Percentiles rank a stretch among this genome's conserved stretches.
Evolutionary conservation across 345 rosid genomes (phyloP).

Genomic region (Lepidium sativum): DNA sequence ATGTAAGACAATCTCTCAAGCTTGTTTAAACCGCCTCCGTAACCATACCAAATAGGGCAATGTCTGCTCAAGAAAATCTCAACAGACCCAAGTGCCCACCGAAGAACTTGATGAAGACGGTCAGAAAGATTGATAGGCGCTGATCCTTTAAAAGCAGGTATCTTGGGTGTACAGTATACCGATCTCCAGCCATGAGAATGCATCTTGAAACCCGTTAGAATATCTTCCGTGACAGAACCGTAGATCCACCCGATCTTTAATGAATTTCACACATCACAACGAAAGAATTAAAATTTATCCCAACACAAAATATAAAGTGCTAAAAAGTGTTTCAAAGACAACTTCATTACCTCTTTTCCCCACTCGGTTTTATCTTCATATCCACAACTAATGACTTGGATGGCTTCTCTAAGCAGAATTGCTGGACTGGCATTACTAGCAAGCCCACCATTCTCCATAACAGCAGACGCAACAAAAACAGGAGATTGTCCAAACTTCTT

Average conservation of each 20-base stretch:
- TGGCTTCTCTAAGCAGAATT: conserved; percentile 60
- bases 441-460: conserved; percentile 48
- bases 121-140: conserved; percentile 58
- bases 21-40: conserved; percentile 59
- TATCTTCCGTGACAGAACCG: conserved; percentile 59
- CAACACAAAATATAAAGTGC: background rate
- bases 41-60: conserved; percentile 76
- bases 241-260: conserved; percentile 55
- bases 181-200: conserved; percentile 82
- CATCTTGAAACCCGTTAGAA: conserved; percentile 69
- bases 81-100: conserved; percentile 60
- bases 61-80: conserved; percentile 66
- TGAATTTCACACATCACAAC: background rate
- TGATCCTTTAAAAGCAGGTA: conserved; percentile 57
- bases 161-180: conserved; percentile 50
- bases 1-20: conserved; percentile 62
- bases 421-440: conserved; percentile 44
- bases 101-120: conserved; percentile 55
- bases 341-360: conserved; percentile 59
- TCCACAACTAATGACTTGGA: conserved; percentile 67
- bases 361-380: conserved; percentile 70
- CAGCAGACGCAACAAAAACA: conserved; percentile 46
- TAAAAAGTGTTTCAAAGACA: background rate
- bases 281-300: background rate
- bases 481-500: conserved; percentile 73